Evolutionary conservation across 305 asterid species (phyloP), one percentile per base, ranked within the genome.

Genomic region (Fraxinus greggii): DNA sequence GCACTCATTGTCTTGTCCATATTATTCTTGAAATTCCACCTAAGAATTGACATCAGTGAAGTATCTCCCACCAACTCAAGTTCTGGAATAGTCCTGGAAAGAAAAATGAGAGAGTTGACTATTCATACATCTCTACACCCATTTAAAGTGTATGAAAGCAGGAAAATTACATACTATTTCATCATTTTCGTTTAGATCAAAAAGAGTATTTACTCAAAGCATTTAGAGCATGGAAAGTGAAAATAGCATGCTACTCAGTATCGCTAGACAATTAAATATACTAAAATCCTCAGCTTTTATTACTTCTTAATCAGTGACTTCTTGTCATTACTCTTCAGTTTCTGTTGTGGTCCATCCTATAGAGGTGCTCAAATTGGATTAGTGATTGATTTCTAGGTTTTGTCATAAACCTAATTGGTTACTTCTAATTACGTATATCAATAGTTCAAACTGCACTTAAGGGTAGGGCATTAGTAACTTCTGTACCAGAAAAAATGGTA

Each of bases 1-100:
- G 96, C 88, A 83, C 97, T 91, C 90, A 93, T 89, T 54, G 93
- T 90, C 90, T 90, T 96, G 67, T 89, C 91, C 98, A 96, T 91
- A 78, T 88, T 90, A 79, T 85, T 89, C 89, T 91, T 93, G 89
- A 90, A 93, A 83, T 90, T 93, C 98, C 99, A 96, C 86, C 97
- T 84, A 73, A 96, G 90, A 74, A 89, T 67, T 78, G 94, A 86
- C 88, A 83, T 89, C 88, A 94, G 83, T 76, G 98, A 90, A 80
- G 93, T 90, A 83, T 83, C 89, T 63, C 94, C 95, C 83, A 94
- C 73, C 84, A 86, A 82, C 82, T 86, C 67, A 80, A 94, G 91
- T 76, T 92, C 95, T 77, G 95, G 94, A 80, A 93, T 87, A 67
- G 98, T 90, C 94, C 98, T 94, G 88, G 84, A 83, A 86, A 78